Evolutionary conservation across 495 filamentous ascomycete species (phyloP), one percentile per base, ranked within the genome.

Genomic region (Talaromyces stipitatus): DNA sequence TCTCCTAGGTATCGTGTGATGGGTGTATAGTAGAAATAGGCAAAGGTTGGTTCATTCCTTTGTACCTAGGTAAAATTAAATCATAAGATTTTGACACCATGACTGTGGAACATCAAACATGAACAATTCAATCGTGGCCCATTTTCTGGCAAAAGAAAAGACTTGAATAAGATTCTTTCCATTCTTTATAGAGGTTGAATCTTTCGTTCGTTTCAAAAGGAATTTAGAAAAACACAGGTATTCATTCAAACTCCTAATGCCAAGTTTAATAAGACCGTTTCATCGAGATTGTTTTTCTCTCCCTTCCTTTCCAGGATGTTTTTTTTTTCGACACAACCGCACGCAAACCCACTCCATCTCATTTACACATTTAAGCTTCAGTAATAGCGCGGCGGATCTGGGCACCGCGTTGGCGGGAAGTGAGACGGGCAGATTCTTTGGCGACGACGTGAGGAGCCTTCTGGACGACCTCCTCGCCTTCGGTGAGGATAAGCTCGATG

Each of bases 401-500:
- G 66, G 82, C 76, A 67, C 89, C 94, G 68, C 91, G 89, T 83
- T 97, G 94, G 75, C 91, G 86, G 56, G 89, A 87, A 80, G 72
- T 89, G 66, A 98, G 78, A 66, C 83, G 85, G 58, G 70, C 66
- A 47, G 73, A 64, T 62, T 87, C 81, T 59, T 82, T 79, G 63
- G 81, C 76, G 54, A 79, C 80, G 64, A 84, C 79, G 38, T 80
- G 71, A 24, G 74, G 61, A 36, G 81, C 83, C 82, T 97, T 97
- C 77, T 90, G 82, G 60, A 96, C 86, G 61, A 87, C 81, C 62
- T 74, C 69, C 82, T 99, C 94, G 56, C 82, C 89, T 82, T 99
- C 95, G 68, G 95, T 96, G 63, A 99, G 85, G 86, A 99, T 97
- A 58, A 97, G 79, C 81, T 99, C 94, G 78, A 99, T 94, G 83